Evolutionary conservation across 768 basidiomycete species (phyloP).

Genomic region (Gautieria morchelliformis): DNA sequence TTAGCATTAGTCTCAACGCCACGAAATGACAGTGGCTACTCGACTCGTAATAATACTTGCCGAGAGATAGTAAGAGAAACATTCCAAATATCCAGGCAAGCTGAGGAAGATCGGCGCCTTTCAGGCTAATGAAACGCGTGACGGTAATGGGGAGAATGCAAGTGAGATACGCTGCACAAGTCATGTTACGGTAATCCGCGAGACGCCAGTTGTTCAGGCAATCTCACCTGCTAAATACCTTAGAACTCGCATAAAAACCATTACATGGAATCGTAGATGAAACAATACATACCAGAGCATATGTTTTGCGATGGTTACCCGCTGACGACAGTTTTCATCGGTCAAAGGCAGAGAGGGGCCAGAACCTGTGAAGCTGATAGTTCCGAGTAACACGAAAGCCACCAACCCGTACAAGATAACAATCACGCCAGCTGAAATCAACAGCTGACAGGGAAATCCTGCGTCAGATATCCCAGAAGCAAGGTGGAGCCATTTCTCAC

Average conservation of each 20-base stretch:
- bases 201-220: too few species aligned
- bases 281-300: conserved; percentile 4
- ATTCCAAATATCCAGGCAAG: neutral
- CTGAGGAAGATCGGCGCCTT: neutral
- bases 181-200: neutral
- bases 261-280: too few species aligned
- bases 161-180: neutral
- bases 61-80: conserved; percentile 5
- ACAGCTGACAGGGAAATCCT: neutral
- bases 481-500: neutral
- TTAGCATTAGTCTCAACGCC: too few species aligned
- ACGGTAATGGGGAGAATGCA: conserved; percentile 3
- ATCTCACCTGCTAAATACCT: conserved; percentile 3
- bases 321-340: neutral
- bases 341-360: neutral
- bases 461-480: neutral
- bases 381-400: neutral
- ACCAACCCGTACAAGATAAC: neutral
- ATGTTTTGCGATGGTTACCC: conserved; percentile 1
- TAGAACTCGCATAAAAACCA: neutral
- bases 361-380: neutral
- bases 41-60: neutral
- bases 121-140: neutral
- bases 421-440: neutral
- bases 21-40: neutral